These are phyloP conservation scores for Hygrocybe punicea DNA, from an alignment of 768 basidiomycete genomes.

Conservation along the genomic window DNA sequence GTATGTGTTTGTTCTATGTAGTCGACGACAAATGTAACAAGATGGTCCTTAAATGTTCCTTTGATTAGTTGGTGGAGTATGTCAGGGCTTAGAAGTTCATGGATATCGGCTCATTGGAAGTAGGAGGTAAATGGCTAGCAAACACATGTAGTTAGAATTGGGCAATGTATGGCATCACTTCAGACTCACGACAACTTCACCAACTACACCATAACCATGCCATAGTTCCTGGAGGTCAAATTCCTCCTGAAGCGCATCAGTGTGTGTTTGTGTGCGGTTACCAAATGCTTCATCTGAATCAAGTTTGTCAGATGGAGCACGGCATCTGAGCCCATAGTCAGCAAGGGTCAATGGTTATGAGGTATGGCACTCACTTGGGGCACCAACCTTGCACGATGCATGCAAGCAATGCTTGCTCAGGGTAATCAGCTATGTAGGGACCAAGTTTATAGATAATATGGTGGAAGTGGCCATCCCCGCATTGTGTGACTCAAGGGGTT, in stretches of 20 bases:
- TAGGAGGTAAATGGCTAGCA: conserved; percentile 33
- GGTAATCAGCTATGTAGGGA: conserved; percentile 41
- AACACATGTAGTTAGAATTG: not conserved
- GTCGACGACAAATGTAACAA: conserved; percentile 34
- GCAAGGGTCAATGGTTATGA: too few relatives aligned
- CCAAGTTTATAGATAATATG: conserved; percentile 31
- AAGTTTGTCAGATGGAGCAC: too few relatives aligned
- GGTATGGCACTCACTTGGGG: not conserved
- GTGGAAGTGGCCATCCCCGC: conserved; percentile 29
- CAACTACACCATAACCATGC: too few relatives aligned
- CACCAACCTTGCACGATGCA: conserved; percentile 39
- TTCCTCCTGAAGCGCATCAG: too few relatives aligned
- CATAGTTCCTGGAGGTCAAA: too few relatives aligned
- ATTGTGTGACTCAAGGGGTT: conserved; percentile 19
- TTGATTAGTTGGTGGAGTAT: conserved; percentile 41
- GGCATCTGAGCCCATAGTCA: too few relatives aligned
- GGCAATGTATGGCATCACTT: too few relatives aligned
- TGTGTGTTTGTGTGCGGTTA: too few relatives aligned
- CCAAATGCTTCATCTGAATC: too few relatives aligned
- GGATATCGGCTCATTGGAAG: conserved; percentile 37
- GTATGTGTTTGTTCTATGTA: conserved; percentile 26
- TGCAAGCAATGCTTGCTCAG: conserved; percentile 32
- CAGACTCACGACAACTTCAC: too few relatives aligned
- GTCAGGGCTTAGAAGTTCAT: conserved; percentile 32
- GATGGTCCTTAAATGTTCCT: conserved; percentile 41